Conservation (phyloP, 192 early-diverging fungal species). For the Coemansia guatemalensis region DNA sequence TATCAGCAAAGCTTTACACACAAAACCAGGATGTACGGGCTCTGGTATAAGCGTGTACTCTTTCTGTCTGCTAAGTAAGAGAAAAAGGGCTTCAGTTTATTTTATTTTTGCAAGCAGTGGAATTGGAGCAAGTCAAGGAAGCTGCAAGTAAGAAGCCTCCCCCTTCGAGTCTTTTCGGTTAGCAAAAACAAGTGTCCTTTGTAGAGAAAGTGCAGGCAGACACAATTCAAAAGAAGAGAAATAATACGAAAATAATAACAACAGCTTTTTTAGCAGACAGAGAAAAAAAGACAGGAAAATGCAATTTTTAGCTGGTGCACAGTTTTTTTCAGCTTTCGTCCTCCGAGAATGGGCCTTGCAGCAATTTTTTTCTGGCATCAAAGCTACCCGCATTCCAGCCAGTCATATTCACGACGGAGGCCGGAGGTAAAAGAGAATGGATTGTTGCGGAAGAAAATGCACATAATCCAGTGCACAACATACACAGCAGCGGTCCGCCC, state of each 20-base stretch:
- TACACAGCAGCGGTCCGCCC: neutral
- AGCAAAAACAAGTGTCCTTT: neutral
- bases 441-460: neutral
- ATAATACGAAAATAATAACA: neutral
- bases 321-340: neutral
- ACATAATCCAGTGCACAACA: neutral
- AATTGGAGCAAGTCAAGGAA: neutral
- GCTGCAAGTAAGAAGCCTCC: too few species aligned
- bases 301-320: neutral
- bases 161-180: neutral
- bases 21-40: too few species aligned
- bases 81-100: too few species aligned
- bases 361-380: neutral
- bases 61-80: too few species aligned
- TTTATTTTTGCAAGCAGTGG: too few species aligned
- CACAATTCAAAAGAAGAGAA: neutral
- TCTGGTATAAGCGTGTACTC: too few species aligned
- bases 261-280: neutral
- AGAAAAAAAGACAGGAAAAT: too few species aligned
- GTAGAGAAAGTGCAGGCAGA: neutral
- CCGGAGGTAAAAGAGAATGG: neutral
- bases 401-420: neutral
- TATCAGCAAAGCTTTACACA: too few species aligned
- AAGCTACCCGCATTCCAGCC: neutral
- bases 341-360: neutral